Base-by-base conservation (phyloP, 2,329 filamentous ascomycete species). In the Neonectria sp. region DNA sequence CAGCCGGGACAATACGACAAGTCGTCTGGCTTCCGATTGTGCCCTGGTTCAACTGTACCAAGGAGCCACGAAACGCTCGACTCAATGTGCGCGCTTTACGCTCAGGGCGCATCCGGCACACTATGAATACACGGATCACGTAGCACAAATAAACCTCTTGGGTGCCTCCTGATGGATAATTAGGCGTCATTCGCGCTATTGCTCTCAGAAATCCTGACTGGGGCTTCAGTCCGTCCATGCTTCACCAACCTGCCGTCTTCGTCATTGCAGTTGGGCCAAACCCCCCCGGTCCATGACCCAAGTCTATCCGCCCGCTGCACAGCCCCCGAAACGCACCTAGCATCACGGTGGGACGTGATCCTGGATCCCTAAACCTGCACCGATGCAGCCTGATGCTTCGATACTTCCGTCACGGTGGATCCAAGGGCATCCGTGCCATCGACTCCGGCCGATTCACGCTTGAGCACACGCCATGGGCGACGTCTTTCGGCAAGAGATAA, bases 291-390 rank as follows among this genome's bases (percentile, higher is more conserved):
- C 71, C 68, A 58, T 68, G 61, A 46, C 53, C 63, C 64, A 66
- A 68, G 63, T 65, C 70, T 75, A 71, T 71, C 73, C 68, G 70
- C 67, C 73, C 68, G 70, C 67, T 77, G 75, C 74, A 77, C 75
- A 77, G 75, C 75, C 75, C 69, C 74, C 67, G 40, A 71, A 70
- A 72, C 75, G 68, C 66, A 72, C 67, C 71, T 72, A 75, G 70
- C 67, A 71, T 73, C 71, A 68, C 55, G 61, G 66, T 66, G 68
- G 71, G 68, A 65, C 60, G 31, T 71, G 66, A 67, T 72, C 63
- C 66, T 66, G 60, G 69, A 48, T 60, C 65, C 63, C 60, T 71
- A 65, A 74, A 60, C 46, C 68, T 71, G 68, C 70, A 71, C 71
- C 59, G 70, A 73, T 71, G 69, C 69, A 72, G 70, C 60, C 62